Percentiles rank a stretch among this genome's conserved stretches.
Evolutionary conservation across 2,329 filamentous ascomycete species (phyloP).

Genomic region (Hypoxylon sp.): DNA sequence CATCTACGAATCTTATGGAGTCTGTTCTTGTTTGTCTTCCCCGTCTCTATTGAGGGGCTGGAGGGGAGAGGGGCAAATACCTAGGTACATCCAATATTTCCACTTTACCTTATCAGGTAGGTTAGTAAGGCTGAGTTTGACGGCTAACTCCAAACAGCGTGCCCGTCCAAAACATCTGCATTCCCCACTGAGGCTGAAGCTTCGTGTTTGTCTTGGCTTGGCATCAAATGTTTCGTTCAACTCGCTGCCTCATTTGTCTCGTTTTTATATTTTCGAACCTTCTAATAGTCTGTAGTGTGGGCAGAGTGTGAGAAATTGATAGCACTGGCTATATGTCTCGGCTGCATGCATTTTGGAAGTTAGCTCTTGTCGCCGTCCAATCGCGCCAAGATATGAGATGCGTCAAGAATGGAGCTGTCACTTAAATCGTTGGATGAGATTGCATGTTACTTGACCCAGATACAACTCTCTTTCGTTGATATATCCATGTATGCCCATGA

Average conservation of each 20-base stretch:
- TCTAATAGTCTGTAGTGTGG: not conserved
- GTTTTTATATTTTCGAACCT: not conserved
- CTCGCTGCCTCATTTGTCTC: not conserved
- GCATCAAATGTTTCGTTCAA: slow-evolving; percentile 7
- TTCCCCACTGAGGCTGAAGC: slow-evolving; percentile 31
- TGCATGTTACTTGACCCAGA: no score
- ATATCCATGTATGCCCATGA: no score
- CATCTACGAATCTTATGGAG: not conserved
- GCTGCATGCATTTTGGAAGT: not conserved
- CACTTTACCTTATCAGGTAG: slow-evolving; percentile 31
- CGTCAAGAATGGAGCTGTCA: no score
- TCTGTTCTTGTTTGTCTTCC: slow-evolving; percentile 4
- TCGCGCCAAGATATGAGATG: no score
- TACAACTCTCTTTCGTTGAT: no score
- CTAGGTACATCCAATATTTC: slow-evolving; percentile 10
- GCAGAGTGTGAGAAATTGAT: not conserved
- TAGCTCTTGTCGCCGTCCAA: not conserved
- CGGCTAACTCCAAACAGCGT: slow-evolving; percentile 17
- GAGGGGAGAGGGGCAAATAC: slow-evolving; percentile 7
- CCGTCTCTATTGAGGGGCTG: slow-evolving; percentile 1
- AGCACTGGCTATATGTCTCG: no score
- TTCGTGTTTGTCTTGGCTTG: slow-evolving; percentile 19
- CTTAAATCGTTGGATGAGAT: no score
- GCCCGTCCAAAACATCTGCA: slow-evolving; percentile 12
- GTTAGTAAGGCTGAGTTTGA: slow-evolving; percentile 33